Evolutionary conservation across 23 red algal genomes (phyloP).

Genomic region (Cyanidiococcus yangmingshanensis): DNA sequence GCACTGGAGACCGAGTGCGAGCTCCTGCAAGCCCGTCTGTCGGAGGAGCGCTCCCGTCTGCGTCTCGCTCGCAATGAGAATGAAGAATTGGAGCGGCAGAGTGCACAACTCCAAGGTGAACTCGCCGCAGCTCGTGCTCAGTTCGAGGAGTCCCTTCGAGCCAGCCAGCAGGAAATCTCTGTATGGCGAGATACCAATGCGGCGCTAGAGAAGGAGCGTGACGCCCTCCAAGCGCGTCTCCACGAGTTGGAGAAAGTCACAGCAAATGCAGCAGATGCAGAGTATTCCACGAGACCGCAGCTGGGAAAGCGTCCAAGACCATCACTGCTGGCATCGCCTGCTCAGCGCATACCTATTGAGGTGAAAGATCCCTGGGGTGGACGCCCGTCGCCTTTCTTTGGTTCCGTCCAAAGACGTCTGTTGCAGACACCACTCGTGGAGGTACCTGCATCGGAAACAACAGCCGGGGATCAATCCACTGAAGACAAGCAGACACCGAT

Average conservation of each 20-base stretch:
- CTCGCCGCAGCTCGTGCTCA: neutral
- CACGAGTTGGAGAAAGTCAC: neutral
- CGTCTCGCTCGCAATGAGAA: neutral
- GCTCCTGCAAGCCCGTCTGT: neutral
- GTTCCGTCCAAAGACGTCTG: constrained; percentile 1
- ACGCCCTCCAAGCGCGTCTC: neutral
- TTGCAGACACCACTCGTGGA: neutral
- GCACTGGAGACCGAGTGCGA: neutral
- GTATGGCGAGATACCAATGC: neutral
- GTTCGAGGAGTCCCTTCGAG: neutral
- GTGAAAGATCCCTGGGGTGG: neutral
- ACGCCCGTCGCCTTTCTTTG: neutral
- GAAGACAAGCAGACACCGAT: too few relatives aligned
- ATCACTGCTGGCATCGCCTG: constrained; percentile 3
- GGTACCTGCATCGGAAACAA: neutral
- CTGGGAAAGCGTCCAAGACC: neutral
- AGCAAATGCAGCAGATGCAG: neutral
- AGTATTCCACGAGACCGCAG: neutral
- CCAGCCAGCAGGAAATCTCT: neutral
- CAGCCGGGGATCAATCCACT: too few relatives aligned
- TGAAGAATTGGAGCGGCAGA: neutral
- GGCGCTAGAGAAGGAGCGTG: constrained; percentile 5
- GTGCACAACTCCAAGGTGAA: neutral
- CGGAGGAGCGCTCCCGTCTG: constrained; percentile 5
- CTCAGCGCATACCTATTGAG: neutral